Evolutionary conservation across 2,329 filamentous ascomycete genomes (phyloP), one percentile per base, ranked within the genome.

Genomic region (Endocalyx cinctus): DNA sequence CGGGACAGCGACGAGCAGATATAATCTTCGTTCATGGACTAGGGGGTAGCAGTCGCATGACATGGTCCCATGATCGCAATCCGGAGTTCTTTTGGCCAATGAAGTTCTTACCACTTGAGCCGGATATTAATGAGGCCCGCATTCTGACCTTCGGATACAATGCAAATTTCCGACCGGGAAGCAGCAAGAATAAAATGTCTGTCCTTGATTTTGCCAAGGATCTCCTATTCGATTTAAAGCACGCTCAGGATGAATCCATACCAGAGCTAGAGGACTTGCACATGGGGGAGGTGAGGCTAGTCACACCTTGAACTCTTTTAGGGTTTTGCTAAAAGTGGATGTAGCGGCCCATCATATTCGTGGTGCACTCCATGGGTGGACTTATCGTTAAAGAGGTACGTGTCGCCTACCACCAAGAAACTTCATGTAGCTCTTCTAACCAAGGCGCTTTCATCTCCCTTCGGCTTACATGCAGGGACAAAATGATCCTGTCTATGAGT

Each of bases 21-120:
- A 45, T 54, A 4, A 27, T 52, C 2, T 53, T 54, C 35, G 35
- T 54, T 5, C 51, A 53, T 31, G 50, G 51, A 4, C 47, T 54
- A 2, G 43, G 41, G 3, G 48, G 47, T 0, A 43, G 45, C 12
- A 48, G 46, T 14, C 23, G 35, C 8, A 27, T 28, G 19, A 48
- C 49, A 5, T 52, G 49, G 50, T 51, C 34, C 12, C 23, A 28
- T 8, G 34, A 49, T 15, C 31, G 39, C 11, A 38, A 45, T 18
- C 31, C 41, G 2, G 29, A 39, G 4, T 27, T 35, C 4, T 34
- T 51, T 8, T 53, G 48, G 48, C 48, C 48, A 6, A 12, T 37
- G 20, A 17, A 27, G 2, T 44, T 42, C 39, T 46, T 56, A 5
- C 48, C 46, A 1, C 12, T n/a, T 1, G 42, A 48, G 25, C 14